phyloP scores from a whole-genome alignment of 2,329 filamentous ascomycete genomes.

The Trichoderma sp. region DNA sequence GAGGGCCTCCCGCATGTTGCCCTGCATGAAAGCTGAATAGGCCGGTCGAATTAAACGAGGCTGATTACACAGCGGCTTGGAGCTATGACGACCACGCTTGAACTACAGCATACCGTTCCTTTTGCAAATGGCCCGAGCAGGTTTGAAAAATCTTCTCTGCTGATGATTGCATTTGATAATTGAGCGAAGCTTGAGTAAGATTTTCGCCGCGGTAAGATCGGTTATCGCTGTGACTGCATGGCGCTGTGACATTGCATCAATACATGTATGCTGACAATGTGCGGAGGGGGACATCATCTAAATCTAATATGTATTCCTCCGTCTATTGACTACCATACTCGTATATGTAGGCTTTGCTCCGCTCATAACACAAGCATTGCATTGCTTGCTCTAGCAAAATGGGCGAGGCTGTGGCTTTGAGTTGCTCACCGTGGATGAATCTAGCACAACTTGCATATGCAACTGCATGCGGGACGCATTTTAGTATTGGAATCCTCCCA shows the following conservation, averaged over 20 bases:
- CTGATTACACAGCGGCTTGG: background rate
- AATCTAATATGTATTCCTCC: background rate
- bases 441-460: background rate
- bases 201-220: background rate
- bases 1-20: background rate
- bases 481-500: background rate
- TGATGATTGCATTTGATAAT: background rate
- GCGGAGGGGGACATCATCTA: background rate
- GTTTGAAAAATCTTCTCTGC: background rate
- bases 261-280: background rate
- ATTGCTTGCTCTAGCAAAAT: background rate
- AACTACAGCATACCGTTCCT: background rate
- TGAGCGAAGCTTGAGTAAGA: background rate
- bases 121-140: background rate
- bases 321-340: background rate
- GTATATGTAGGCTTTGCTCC: background rate
- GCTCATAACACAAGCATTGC: background rate
- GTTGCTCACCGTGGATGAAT: background rate
- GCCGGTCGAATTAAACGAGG: background rate
- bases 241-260: background rate
- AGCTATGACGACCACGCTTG: background rate
- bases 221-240: background rate
- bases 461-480: background rate
- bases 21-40: background rate
- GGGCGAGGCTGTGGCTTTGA: background rate